Evolutionary conservation across 2,329 filamentous ascomycete genomes (phyloP).

Genomic region (Aspergillus sojae): DNA sequence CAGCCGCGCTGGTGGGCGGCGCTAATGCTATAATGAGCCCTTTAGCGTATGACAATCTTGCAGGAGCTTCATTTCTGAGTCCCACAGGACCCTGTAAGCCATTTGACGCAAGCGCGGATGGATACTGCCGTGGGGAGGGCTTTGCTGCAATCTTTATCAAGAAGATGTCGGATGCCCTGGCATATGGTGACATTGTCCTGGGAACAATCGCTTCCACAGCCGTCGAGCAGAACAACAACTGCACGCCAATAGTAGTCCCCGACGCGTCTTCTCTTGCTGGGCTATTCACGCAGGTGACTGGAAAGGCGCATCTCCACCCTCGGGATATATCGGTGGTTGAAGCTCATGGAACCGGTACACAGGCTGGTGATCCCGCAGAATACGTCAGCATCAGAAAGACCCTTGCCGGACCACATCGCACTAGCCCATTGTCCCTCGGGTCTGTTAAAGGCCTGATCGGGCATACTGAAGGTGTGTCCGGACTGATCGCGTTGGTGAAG

Average conservation of each 20-base stretch:
- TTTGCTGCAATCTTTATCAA: slow-evolving; percentile 53
- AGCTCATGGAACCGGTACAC: slow-evolving; percentile 39
- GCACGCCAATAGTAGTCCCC: slow-evolving; percentile 24
- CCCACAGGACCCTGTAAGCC: slow-evolving; percentile 51
- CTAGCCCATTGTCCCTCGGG: slow-evolving; percentile 22
- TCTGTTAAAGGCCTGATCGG: slow-evolving; percentile 40
- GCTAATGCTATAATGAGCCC: slow-evolving; percentile 36
- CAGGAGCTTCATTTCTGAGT: slow-evolving; percentile 45
- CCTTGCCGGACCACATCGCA: slow-evolving; percentile 23
- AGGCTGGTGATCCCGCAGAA: slow-evolving; percentile 35
- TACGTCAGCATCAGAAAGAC: slow-evolving; percentile 26
- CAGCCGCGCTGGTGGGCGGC: slow-evolving; percentile 38
- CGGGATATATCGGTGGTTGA: slow-evolving; percentile 35
- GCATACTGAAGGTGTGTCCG: slow-evolving; percentile 37
- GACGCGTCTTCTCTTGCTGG: slow-evolving; percentile 27
- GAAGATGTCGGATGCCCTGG: slow-evolving; percentile 47
- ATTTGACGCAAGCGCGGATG: slow-evolving; percentile 52
- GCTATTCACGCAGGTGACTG: slow-evolving; percentile 33
- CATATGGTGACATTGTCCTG: slow-evolving; percentile 49
- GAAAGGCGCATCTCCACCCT: slow-evolving; percentile 25
- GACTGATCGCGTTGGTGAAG: slow-evolving; percentile 35
- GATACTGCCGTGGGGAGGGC: slow-evolving; percentile 57
- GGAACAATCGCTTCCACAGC: slow-evolving; percentile 42
- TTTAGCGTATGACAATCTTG: slow-evolving; percentile 27
- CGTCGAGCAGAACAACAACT: slow-evolving; percentile 40